Evolutionary conservation across 2,329 filamentous ascomycete species (phyloP).

Genomic region (Elsinoe ampelina): DNA sequence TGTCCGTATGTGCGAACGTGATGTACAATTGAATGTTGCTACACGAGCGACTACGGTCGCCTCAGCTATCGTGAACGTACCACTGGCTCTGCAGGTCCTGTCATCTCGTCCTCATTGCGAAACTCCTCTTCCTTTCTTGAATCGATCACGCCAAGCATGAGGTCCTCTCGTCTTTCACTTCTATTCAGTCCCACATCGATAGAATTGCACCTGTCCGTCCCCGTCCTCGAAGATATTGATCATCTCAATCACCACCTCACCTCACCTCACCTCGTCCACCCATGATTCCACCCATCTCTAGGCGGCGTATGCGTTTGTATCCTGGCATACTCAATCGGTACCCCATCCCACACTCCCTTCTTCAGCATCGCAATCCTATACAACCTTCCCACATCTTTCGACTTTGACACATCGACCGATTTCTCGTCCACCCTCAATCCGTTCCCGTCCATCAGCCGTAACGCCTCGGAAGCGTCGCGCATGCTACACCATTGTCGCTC

Average conservation of each 20-base stretch:
- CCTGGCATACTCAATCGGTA: slow-evolving; percentile 87
- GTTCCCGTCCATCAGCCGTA: slow-evolving; percentile 46
- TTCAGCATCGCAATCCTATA: slow-evolving; percentile 88
- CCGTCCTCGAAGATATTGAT: background rate
- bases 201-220: no score
- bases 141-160: no score
- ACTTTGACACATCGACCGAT: slow-evolving; percentile 30
- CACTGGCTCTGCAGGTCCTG: no score
- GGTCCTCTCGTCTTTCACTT: no score
- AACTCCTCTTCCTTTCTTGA: no score
- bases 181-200: no score
- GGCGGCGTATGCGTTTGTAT: slow-evolving; percentile 75
- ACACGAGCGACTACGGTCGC: no score
- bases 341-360: slow-evolving; percentile 68
- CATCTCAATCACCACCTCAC: background rate
- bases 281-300: slow-evolving; percentile 80
- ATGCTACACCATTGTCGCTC: slow-evolving; percentile 75
- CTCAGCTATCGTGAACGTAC: no score
- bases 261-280: slow-evolving; percentile 58
- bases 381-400: slow-evolving; percentile 58
- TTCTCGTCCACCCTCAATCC: slow-evolving; percentile 30
- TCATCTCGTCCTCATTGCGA: no score
- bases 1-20: no score
- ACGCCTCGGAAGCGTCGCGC: slow-evolving; percentile 74
- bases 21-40: no score